Evolutionary conservation across 1,284 basidiomycete genomes (phyloP), one percentile per base, ranked within the genome.

Genomic region (Somion occarium): DNA sequence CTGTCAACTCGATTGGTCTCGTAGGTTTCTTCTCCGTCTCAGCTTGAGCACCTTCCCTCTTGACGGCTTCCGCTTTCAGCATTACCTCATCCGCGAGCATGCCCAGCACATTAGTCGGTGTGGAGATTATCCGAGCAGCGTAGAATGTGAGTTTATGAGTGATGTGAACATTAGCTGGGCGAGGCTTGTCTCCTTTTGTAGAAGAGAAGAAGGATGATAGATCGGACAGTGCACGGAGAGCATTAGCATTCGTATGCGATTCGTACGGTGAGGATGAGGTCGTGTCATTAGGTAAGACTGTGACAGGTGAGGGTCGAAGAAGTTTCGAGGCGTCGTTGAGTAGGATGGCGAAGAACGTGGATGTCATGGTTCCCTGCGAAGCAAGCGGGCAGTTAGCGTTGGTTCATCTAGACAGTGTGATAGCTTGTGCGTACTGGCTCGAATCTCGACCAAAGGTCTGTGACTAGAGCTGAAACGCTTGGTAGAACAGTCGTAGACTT

Each of bases 361-460:
- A 61, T 23, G 74, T 69, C 55, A 79, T 65, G 30, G 68, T 63
- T 18, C 69, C 76, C 81, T 85, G 55, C 18, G n/a, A n/a, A 22
- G 13, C 24, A 51, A 11, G 49, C 11, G n/a, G n/a, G n/a, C 34
- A 11, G 34, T 37, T 11, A 37, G 34, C 34, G n/a, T 22, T 42
- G 43, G 7, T 15, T 7, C 23, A 23, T 42, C 22, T 5, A 19
- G n/a, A n/a, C n/a, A n/a, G n/a, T n/a, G n/a, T n/a, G n/a, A n/a
- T n/a, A n/a, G n/a, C n/a, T n/a, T n/a, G n/a, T n/a, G n/a, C 78
- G 46, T 58, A 85, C 85, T 18, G 71, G 59, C 23, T 74, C 69
- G 50, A 83, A 75, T 11, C 74, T 70, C 5, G 85, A 81, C 80
- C 82, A 85, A 3, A 86, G 60, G 52, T 82, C 78, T 3, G 75